Evolutionary conservation across 352 stramenopile genomes (phyloP).

Genomic region (Phytophthora ohioensis): DNA sequence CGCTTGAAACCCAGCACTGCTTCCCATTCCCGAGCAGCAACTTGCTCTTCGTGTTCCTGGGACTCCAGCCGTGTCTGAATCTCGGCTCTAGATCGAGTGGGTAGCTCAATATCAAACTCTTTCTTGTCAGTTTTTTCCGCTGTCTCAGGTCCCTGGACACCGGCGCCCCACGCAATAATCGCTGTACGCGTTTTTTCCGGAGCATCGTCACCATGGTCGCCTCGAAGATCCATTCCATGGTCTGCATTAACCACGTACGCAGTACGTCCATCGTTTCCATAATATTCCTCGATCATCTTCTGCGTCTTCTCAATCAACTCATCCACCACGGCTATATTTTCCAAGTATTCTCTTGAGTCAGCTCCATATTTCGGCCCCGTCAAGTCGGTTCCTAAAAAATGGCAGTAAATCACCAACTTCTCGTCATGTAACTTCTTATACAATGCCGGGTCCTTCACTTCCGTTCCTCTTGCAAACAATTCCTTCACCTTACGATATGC

Average conservation of each 20-base stretch:
- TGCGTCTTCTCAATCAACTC: constrained; percentile 72
- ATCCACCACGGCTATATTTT: constrained; percentile 86
- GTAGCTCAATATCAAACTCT: constrained; percentile 66
- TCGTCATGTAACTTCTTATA: constrained; percentile 52
- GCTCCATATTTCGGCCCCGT: constrained; percentile 82
- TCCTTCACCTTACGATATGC: constrained; percentile 61
- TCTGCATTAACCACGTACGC: constrained; percentile 84
- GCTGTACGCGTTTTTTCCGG: constrained; percentile 81
- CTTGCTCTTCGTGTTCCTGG: constrained; percentile 53
- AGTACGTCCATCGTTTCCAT: constrained; percentile 67
- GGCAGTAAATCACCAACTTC: constrained; percentile 81
- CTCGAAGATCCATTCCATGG: constrained; percentile 87
- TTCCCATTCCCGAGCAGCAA: constrained; percentile 55
- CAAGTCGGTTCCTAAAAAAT: constrained; percentile 85
- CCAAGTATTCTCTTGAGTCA: constrained; percentile 71
- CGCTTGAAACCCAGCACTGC: constrained; percentile 54
- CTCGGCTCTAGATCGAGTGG: constrained; percentile 66
- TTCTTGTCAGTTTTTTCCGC: constrained; percentile 3
- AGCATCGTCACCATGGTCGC: constrained; percentile 76
- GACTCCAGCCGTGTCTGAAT: constrained; percentile 53
- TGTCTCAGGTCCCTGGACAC: constrained; percentile 47
- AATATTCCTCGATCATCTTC: constrained; percentile 70
- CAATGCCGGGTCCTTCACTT: constrained; percentile 40
- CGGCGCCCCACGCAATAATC: constrained; percentile 81
- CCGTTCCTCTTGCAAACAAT: constrained; percentile 50